phyloP scores from a whole-genome alignment of 2,329 filamentous ascomycete species.

The Xylariaceae sp. region DNA sequence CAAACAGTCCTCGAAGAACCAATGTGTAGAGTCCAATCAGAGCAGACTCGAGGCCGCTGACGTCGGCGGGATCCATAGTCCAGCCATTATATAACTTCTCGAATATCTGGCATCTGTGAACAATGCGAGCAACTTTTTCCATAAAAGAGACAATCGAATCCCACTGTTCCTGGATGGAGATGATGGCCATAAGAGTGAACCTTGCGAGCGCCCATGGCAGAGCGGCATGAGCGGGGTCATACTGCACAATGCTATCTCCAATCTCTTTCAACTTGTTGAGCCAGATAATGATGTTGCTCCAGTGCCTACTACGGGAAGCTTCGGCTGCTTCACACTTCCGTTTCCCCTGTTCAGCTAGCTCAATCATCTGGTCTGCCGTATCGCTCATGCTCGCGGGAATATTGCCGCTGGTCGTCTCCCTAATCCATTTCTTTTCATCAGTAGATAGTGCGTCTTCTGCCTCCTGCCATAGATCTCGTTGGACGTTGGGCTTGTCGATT shows the following conservation, averaged over 20 bases:
- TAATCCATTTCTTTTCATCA: neutral
- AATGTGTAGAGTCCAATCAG: slow-evolving; percentile 8
- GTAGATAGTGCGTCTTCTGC: slow-evolving; percentile 9
- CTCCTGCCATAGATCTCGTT: slow-evolving; percentile 5
- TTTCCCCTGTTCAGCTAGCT: neutral
- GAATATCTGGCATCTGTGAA: slow-evolving; percentile 12
- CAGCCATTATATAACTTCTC: slow-evolving; percentile 10
- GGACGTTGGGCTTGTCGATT: neutral
- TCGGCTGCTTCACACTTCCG: neutral
- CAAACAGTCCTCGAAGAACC: slow-evolving; percentile 5
- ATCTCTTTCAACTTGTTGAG: slow-evolving; percentile 14
- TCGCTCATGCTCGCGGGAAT: neutral
- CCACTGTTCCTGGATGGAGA: slow-evolving; percentile 3
- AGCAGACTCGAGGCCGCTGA: slow-evolving; percentile 6
- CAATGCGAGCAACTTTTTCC: slow-evolving; percentile 3
- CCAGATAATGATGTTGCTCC: slow-evolving; percentile 5
- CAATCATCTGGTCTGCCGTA: slow-evolving; percentile 3
- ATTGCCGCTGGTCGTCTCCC: neutral
- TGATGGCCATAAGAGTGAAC: slow-evolving; percentile 4
- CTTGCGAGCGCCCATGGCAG: slow-evolving; percentile 1
- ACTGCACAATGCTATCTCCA: slow-evolving; percentile 12
- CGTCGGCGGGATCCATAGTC: neutral
- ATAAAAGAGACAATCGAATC: slow-evolving; percentile 1
- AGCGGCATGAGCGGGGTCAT: slow-evolving; percentile 1
- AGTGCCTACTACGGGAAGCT: no score